Conservation (phyloP, 164 flowering plant species). For the Houttuynia cordata region DNA sequence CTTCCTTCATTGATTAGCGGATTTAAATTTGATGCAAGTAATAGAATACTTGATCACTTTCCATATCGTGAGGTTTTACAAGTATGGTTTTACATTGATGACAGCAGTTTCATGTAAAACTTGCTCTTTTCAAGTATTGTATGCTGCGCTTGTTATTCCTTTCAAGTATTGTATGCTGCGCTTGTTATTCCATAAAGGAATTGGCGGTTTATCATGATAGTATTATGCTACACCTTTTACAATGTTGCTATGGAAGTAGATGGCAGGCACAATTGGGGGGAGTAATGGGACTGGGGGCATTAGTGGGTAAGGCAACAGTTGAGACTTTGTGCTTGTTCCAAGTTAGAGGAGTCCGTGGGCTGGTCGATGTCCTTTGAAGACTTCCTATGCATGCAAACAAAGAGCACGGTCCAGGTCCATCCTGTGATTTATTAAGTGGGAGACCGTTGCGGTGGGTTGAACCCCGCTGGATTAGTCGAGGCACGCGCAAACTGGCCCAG, state of each 20-base stretch:
- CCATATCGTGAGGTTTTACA: neutral
- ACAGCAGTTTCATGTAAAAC: neutral
- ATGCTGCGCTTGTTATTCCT: too few relatives aligned
- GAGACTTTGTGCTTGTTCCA: constrained; percentile 80
- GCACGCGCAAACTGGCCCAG: too few relatives aligned
- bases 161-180: neutral
- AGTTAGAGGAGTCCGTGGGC: constrained; percentile 72
- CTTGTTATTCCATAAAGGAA: too few relatives aligned
- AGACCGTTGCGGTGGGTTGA: too few relatives aligned
- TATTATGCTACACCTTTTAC: constrained; percentile 92
- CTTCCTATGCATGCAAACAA: constrained; percentile 91
- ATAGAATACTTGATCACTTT: neutral
- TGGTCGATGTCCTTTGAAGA: constrained; percentile 82
- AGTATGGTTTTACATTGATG: neutral
- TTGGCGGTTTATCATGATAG: too few relatives aligned
- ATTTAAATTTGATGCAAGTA: neutral
- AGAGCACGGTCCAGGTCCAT: too few relatives aligned
- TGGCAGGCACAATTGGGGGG: constrained; percentile 99
- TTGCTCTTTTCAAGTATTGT: neutral
- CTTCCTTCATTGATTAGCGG: neutral
- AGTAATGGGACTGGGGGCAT: constrained; percentile 90
- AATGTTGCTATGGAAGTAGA: constrained; percentile 88
- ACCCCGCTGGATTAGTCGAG: too few relatives aligned
- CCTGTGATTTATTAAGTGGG: too few relatives aligned
- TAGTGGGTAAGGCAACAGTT: constrained; percentile 92